Evolutionary conservation across 257 asterid species (phyloP), one percentile per base, ranked within the genome.

Genomic region (Linderniella brevidens): DNA sequence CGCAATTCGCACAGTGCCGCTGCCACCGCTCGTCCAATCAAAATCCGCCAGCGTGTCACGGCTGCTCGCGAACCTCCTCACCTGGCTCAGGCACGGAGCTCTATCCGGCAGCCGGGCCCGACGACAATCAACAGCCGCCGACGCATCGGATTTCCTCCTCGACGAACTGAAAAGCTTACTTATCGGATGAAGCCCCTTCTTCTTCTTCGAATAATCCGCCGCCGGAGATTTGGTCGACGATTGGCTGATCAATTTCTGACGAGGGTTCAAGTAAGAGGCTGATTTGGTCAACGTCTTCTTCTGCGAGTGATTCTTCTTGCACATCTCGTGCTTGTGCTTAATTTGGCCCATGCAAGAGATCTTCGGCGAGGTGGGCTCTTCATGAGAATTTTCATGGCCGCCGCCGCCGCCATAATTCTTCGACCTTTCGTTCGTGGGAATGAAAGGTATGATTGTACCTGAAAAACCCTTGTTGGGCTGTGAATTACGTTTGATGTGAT

Each of bases 11-110:
- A 83, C 51, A 80, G 79, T 20, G 72, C 71, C 5, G 76, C 56
- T 20, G 72, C 71, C 5, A 75, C 56, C 14, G 11, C 63, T 49
- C 42, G 72, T 69, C 88, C 92, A 87, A 49, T 83, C 95, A 37
- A 83, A 87, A 44, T 66, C 66, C 3, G 82, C 71, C 6, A 83
- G 61, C 17, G 73, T 59, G 0, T 84, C 94, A 2, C 93, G 78
- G 50, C 92, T 72, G 64, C 94, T 80, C 0, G 94, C 85, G 56
- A 80, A 80, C 48, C 57, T 68, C 65, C 76, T 84, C 82, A 66
- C 58, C 59, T 71, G 73, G 66, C 67, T 47, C 65, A 74, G 66
- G 35, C 62, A 25, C 63, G 81, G 69, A 45, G 68, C 57, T 50
- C 46, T 45, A 0, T 35, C 64, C 0, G 18, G 5, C 32, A 25